Conservation (phyloP, 78 protist genomes). For the Creolimax fragrantissima region DNA sequence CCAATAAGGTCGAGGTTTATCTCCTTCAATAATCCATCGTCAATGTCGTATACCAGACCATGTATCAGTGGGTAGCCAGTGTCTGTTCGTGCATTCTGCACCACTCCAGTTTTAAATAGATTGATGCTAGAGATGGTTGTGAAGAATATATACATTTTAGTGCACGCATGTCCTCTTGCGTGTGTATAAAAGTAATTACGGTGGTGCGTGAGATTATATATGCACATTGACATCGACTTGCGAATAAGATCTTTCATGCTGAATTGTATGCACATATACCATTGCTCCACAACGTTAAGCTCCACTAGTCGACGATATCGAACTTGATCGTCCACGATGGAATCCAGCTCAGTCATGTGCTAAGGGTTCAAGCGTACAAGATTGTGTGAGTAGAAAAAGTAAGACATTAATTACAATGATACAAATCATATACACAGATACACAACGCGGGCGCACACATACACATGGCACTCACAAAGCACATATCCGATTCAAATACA, state of each 20-base stretch:
- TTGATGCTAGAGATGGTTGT: constrained; percentile 19
- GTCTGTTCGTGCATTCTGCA: constrained; percentile 52
- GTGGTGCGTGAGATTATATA: no score
- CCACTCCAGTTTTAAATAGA: constrained; percentile 50
- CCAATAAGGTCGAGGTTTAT: constrained; percentile 3
- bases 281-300: constrained; percentile 70
- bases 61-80: constrained; percentile 44
- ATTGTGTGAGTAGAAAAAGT: no score
- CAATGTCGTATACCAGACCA: constrained; percentile 54
- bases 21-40: constrained; percentile 53
- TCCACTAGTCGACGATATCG: constrained; percentile 53
- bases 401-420: no score
- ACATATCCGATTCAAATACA: no score
- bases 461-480: no score
- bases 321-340: constrained; percentile 22
- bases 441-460: no score
- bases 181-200: no score
- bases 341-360: constrained; percentile 15
- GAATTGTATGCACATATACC: no score
- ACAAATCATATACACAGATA: no score
- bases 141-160: no score
- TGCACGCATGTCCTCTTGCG: neutral
- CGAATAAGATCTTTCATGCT: no score
- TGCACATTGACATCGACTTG: no score
- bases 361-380: neutral